Evolutionary conservation across 1,284 basidiomycete species (phyloP).

Genomic region (Puccinia coronata): DNA sequence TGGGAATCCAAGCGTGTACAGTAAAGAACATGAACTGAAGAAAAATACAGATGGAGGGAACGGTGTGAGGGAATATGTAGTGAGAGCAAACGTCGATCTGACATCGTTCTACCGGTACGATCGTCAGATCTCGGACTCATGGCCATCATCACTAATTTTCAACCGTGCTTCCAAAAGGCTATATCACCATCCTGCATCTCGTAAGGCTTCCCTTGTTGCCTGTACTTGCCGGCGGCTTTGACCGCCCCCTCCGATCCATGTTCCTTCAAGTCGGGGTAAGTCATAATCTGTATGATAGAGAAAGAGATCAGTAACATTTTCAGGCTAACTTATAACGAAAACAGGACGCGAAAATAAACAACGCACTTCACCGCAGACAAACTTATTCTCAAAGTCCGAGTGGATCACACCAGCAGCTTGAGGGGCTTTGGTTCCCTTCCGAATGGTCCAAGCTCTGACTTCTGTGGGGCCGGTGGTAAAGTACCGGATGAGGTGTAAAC

Average conservation of each 20-base stretch:
- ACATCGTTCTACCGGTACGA: not conserved
- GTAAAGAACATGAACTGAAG: not conserved
- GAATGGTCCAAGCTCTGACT: conserved; percentile 97
- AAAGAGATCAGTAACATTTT: not conserved
- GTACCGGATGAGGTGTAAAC: conserved; percentile 87
- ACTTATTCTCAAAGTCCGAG: conserved; percentile 95
- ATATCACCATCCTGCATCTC: conserved; percentile 63
- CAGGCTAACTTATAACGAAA: not conserved
- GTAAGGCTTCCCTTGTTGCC: conserved; percentile 96
- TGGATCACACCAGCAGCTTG: conserved; percentile 99
- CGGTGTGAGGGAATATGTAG: not conserved
- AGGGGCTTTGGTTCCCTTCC: conserved; percentile 89
- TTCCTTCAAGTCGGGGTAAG: conserved; percentile 86
- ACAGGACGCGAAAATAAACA: not conserved
- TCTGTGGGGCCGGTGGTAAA: conserved; percentile 83
- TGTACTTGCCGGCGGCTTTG: conserved; percentile 91
- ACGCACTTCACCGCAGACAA: conserved; percentile 85
- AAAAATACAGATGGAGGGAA: not conserved
- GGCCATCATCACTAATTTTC: too few species aligned
- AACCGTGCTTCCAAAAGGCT: conserved; percentile 52
- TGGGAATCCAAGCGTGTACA: not conserved
- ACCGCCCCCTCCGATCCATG: conserved; percentile 84
- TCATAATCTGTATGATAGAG: conserved; percentile 68
- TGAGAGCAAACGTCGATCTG: not conserved
- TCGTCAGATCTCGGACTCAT: too few species aligned